A percentile compares a stretch with the other conserved stretches of the same genome.
phyloP scores from a whole-genome alignment of 2,329 filamentous ascomycete species.

The Colletotrichum salicis region DNA sequence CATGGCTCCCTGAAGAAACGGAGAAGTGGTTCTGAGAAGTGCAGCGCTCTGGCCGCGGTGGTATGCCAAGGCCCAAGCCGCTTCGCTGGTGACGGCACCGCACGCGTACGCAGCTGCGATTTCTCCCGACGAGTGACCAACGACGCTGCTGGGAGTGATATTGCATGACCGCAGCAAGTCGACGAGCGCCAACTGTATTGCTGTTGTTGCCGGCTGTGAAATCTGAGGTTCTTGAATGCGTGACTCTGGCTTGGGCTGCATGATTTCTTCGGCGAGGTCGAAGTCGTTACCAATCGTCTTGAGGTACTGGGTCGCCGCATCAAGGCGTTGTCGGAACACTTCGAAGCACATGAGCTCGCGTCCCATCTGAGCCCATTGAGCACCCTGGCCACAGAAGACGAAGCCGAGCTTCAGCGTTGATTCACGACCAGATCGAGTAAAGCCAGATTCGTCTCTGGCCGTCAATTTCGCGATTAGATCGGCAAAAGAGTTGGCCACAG shows the following conservation, averaged over 20 bases:
- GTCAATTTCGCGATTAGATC: slow-evolving; percentile 47
- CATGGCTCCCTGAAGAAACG: slow-evolving; percentile 51
- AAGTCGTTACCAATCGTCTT: slow-evolving; percentile 46
- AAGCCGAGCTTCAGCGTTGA: slow-evolving; percentile 50
- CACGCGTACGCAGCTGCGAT: slow-evolving; percentile 57
- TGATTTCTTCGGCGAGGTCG: slow-evolving; percentile 49
- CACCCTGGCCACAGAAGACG: slow-evolving; percentile 56
- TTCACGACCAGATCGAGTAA: slow-evolving; percentile 41
- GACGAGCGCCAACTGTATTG: slow-evolving; percentile 54
- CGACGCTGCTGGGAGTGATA: slow-evolving; percentile 46
- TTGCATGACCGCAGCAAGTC: slow-evolving; percentile 50
- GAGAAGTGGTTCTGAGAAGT: slow-evolving; percentile 41
- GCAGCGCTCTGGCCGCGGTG: slow-evolving; percentile 51
- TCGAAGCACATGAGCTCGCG: slow-evolving; percentile 52
- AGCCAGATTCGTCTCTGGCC: slow-evolving; percentile 30
- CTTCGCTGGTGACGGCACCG: slow-evolving; percentile 47
- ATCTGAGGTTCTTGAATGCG: slow-evolving; percentile 48
- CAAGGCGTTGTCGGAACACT: slow-evolving; percentile 53
- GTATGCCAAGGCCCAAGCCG: slow-evolving; percentile 55
- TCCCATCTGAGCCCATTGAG: slow-evolving; percentile 57
- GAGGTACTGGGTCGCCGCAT: slow-evolving; percentile 46
- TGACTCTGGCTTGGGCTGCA: slow-evolving; percentile 40
- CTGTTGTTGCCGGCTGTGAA: slow-evolving; percentile 54
- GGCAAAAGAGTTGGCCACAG: slow-evolving; percentile 47
- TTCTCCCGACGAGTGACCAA: slow-evolving; percentile 60